A percentile compares a stretch with the other conserved stretches of the same genome.
Conservation (phyloP, 192 early-diverging fungal genomes). For the Mycoemilia scoparia region DNA sequence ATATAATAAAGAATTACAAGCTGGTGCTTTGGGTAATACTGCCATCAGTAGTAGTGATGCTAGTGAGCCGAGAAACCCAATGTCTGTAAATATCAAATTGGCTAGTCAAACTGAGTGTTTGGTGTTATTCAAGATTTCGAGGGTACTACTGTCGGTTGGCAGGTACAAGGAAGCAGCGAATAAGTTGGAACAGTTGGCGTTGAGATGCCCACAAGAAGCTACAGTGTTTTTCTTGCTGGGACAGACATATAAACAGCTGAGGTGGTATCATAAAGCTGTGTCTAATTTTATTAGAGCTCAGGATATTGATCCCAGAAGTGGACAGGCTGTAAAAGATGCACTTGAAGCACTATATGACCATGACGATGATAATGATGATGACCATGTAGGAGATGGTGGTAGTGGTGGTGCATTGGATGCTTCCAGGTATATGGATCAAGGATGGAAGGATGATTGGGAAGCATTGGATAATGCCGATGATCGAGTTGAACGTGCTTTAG, state of each 20-base stretch:
- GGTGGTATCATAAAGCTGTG: constrained; percentile 20
- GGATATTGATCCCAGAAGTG: constrained; percentile 25
- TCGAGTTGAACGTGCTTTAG: constrained; percentile 22
- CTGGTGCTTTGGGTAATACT: no score
- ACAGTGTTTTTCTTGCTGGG: constrained; percentile 30
- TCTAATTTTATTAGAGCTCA: constrained; percentile 18
- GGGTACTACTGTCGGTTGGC: constrained; percentile 34
- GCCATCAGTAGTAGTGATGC: no score
- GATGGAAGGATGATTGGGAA: constrained; percentile 22
- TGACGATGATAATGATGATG: constrained; percentile 1
- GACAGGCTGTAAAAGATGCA: constrained; percentile 23
- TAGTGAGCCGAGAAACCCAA: background rate
- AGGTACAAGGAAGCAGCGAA: constrained; percentile 41
- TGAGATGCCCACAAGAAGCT: constrained; percentile 23
- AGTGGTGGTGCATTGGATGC: constrained; percentile 8
- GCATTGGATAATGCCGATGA: constrained; percentile 20
- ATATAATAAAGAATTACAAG: background rate
- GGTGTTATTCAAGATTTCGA: constrained; percentile 51
- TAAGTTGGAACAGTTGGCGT: constrained; percentile 41
- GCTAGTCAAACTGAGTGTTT: background rate
- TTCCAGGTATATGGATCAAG: constrained; percentile 7
- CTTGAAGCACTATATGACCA: constrained; percentile 28
- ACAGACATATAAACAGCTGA: constrained; percentile 23
- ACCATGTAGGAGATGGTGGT: background rate
- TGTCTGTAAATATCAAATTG: background rate